These are phyloP conservation scores for Brassica carinata DNA, from an alignment of 345 rosid species.

Conservation along the genomic window DNA sequence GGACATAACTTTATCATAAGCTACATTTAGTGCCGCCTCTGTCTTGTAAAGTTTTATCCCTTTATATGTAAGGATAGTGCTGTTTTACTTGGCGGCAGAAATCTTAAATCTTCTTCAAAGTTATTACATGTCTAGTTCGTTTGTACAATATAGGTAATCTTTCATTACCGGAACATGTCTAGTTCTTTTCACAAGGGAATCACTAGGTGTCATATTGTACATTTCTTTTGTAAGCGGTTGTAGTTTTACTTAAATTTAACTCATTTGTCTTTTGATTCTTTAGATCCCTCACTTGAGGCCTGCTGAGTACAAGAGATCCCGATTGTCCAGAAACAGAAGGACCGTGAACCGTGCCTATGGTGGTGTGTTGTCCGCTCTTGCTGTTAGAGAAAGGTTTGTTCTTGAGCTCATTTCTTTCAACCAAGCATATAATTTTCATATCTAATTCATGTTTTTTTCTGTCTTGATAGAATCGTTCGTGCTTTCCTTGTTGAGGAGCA, in stretches of 20 bases:
- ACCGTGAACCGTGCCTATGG: conserved; percentile 93
- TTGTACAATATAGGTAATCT: not conserved
- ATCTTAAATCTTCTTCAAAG: not conserved
- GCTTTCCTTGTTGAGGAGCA: conserved; percentile 85
- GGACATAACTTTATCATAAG: conserved; percentile 62
- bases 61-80: not conserved
- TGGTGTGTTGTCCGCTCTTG: conserved; percentile 78
- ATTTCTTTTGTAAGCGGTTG: not conserved
- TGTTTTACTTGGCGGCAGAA: conserved; percentile 27
- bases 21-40: conserved; percentile 42
- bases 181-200: not conserved
- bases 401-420: not conserved
- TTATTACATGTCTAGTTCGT: not conserved
- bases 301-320: conserved; percentile 79
- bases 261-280: not conserved
- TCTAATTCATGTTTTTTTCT: not conserved
- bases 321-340: conserved; percentile 73
- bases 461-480: conserved; percentile 56
- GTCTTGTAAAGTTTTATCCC: not conserved
- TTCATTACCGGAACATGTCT: not conserved
- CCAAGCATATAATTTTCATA: not conserved
- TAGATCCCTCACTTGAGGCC: conserved; percentile 95
- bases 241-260: not conserved
- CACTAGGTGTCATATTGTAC: not conserved
- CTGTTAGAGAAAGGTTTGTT: conserved; percentile 83